These are phyloP conservation scores for Mollisia scopiformis DNA, from an alignment of 2,329 filamentous ascomycete genomes.

Conservation along the genomic window DNA sequence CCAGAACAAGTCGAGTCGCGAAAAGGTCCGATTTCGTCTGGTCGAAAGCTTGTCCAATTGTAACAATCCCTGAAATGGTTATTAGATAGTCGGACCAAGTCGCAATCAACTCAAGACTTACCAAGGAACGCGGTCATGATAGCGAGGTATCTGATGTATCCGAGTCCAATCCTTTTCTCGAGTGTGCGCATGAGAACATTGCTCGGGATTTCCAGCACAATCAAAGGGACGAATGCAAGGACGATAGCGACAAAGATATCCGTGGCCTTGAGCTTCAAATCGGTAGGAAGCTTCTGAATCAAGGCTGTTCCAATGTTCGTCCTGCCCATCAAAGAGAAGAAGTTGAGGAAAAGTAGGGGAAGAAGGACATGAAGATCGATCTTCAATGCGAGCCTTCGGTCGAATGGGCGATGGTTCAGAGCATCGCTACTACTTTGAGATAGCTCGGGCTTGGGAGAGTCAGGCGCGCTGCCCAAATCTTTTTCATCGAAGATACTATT, in stretches of 20 bases:
- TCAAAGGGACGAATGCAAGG: conserved; percentile 29
- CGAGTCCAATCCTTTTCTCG: conserved; percentile 16
- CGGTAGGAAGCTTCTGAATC: conserved; percentile 16
- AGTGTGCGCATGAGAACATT: conserved; percentile 40
- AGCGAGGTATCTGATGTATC: conserved; percentile 31
- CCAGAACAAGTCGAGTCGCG: conserved; percentile 32
- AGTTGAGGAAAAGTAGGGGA: conserved; percentile 59
- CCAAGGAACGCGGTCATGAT: not conserved
- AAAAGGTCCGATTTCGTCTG: conserved; percentile 55
- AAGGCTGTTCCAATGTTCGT: conserved; percentile 48
- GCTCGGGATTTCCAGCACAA: conserved; percentile 20
- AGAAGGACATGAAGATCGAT: conserved; percentile 44
- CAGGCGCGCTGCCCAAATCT: too few species aligned
- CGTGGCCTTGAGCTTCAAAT: conserved; percentile 11
- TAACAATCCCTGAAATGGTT: conserved; percentile 25
- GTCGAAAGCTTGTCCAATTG: conserved; percentile 32
- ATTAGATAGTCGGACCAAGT: too few species aligned
- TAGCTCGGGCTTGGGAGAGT: too few species aligned
- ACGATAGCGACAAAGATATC: conserved; percentile 16
- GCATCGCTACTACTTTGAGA: too few species aligned
- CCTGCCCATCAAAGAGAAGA: conserved; percentile 54
- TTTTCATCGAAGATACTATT: too few species aligned
- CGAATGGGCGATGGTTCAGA: too few species aligned
- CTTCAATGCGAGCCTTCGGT: conserved; percentile 8
- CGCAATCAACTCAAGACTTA: not conserved